Percentiles rank a stretch among this genome's conserved stretches.
phyloP scores from a whole-genome alignment of 2,329 filamentous ascomycete genomes.

The Cladophialophora psammophila region DNA sequence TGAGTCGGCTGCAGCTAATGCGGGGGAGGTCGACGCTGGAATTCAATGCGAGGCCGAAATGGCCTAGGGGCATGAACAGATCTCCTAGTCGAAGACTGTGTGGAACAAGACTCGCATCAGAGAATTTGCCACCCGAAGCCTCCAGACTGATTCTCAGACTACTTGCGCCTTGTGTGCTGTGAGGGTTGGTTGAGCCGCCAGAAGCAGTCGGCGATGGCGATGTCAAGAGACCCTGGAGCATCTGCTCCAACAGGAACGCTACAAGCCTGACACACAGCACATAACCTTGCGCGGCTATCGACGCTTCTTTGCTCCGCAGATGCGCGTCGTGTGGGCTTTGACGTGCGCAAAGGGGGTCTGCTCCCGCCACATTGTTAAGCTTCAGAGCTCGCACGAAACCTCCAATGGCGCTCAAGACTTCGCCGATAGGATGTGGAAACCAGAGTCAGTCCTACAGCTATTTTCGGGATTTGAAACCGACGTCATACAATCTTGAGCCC shows the following conservation, averaged over 20 bases:
- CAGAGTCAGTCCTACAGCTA: neutral
- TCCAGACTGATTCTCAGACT: neutral
- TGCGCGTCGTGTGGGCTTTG: neutral
- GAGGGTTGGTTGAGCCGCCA: neutral
- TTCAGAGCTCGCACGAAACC: neutral
- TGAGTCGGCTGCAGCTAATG: neutral
- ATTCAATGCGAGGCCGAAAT: neutral
- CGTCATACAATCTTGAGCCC: neutral
- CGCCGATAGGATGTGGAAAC: neutral
- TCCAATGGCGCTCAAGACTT: neutral
- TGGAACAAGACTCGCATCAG: neutral
- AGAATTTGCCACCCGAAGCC: neutral
- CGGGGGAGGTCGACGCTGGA: neutral
- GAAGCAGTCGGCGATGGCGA: neutral
- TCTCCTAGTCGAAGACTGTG: neutral
- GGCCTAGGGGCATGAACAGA: neutral
- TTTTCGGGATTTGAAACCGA: neutral
- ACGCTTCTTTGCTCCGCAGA: neutral
- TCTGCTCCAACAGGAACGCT: neutral
- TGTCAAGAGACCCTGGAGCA: neutral
- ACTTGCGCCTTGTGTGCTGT: neutral
- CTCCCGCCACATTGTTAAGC: neutral
- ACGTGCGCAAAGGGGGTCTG: neutral
- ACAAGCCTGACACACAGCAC: neutral
- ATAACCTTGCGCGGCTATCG: neutral